Evolutionary conservation across 2,329 filamentous ascomycete genomes (phyloP).

Genomic region (Arachnopeziza araneosa): DNA sequence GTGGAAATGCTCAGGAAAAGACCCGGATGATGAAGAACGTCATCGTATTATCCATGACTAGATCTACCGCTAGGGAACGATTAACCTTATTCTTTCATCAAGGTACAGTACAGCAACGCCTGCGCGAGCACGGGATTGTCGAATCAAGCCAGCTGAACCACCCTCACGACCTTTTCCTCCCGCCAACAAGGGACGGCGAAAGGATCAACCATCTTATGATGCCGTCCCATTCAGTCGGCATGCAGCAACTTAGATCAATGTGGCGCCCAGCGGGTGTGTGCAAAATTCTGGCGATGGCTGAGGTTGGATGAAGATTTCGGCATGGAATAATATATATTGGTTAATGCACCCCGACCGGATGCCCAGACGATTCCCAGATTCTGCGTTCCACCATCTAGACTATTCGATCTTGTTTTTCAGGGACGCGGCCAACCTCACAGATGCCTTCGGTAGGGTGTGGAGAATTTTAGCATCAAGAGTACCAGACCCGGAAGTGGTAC

Average conservation of each 20-base stretch:
- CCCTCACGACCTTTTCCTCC: neutral
- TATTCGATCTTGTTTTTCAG: neutral
- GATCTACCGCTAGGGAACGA: neutral
- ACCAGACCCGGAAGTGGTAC: no score
- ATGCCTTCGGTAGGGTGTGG: no score
- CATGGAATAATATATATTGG: neutral
- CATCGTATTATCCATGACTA: neutral
- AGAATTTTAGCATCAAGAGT: no score
- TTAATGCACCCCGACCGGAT: neutral
- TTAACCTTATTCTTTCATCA: neutral
- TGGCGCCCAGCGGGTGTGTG: neutral
- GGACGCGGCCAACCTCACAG: neutral
- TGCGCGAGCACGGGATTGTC: neutral
- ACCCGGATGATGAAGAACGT: neutral
- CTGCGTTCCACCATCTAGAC: neutral
- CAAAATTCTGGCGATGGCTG: neutral
- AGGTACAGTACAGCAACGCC: no score
- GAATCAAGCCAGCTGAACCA: neutral
- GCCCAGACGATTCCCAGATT: neutral
- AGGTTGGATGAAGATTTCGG: neutral
- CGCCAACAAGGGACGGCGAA: neutral
- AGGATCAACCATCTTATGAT: neutral
- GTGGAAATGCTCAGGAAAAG: neutral
- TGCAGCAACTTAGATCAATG: neutral
- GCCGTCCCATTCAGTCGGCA: neutral